Percentiles rank a stretch among this genome's conserved stretches.
Evolutionary conservation across 495 filamentous ascomycete genomes (phyloP).

Genomic region (Glonium stellatum): DNA sequence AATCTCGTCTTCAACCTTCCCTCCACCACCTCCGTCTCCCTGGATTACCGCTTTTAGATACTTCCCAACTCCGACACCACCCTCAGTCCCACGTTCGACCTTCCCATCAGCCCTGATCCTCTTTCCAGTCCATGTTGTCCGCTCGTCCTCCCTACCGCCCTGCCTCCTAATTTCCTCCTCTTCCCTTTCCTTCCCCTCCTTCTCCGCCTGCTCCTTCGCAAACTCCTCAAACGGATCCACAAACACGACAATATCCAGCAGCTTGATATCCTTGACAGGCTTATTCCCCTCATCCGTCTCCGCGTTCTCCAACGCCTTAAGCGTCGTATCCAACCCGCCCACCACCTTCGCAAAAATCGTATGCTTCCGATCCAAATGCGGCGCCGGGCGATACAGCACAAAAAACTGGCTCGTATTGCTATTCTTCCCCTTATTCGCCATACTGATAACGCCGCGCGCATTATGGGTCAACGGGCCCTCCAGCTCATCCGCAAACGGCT

Average conservation of each 20-base stretch:
- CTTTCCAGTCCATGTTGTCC: conserved; percentile 89
- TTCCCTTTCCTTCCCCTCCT: conserved; percentile 34
- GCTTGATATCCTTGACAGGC: conserved; percentile 66
- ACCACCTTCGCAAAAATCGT: conserved; percentile 90
- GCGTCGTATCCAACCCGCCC: conserved; percentile 60
- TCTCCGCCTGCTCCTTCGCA: conserved; percentile 53
- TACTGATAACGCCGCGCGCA: conserved; percentile 54
- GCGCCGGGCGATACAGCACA: conserved; percentile 73
- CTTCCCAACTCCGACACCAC: conserved; percentile 62
- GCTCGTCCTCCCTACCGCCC: conserved; percentile 66
- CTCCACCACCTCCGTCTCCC: conserved; percentile 37
- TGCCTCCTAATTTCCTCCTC: conserved; percentile 38
- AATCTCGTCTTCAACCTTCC: conserved; percentile 46
- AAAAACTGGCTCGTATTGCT: conserved; percentile 96
- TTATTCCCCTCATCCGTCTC: conserved; percentile 60
- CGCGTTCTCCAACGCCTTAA: conserved; percentile 65
- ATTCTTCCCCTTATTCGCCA: conserved; percentile 98
- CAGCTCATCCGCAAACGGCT: conserved; percentile 86
- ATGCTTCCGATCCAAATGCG: conserved; percentile 88
- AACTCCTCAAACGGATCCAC: conserved; percentile 97
- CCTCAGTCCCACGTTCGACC: conserved; percentile 41
- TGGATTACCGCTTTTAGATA: conserved; percentile 59
- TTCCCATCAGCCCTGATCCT: conserved; percentile 41
- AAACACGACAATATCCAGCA: conserved; percentile 78
- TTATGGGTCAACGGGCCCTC: conserved; percentile 81